A percentile compares a stretch with the other conserved stretches of the same genome.
phyloP scores from a whole-genome alignment of 495 filamentous ascomycete genomes.

The Oidiodendron maius region DNA sequence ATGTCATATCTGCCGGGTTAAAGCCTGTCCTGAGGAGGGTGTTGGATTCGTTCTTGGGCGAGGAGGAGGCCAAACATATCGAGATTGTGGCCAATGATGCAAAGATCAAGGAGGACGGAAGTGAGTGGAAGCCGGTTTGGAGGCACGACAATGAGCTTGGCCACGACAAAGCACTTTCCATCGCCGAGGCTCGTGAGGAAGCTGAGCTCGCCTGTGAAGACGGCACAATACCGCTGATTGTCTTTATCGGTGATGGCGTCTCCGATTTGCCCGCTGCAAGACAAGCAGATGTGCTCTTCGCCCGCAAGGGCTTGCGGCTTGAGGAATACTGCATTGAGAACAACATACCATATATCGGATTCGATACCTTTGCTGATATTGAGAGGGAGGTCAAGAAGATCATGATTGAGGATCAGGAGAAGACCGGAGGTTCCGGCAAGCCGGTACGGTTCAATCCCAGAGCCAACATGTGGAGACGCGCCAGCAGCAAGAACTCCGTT shows the following conservation, averaged over 20 bases:
- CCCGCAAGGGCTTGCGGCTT: conserved; percentile 58
- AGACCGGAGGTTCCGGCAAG: conserved; percentile 58
- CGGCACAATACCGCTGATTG: conserved; percentile 60
- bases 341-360: conserved; percentile 55
- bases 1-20: conserved; percentile 67
- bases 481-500: conserved; percentile 47
- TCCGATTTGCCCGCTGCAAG: conserved; percentile 68
- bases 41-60: conserved; percentile 59
- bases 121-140: conserved; percentile 65
- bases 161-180: conserved; percentile 64
- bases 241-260: conserved; percentile 77
- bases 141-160: conserved; percentile 60
- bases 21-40: conserved; percentile 60
- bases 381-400: conserved; percentile 57
- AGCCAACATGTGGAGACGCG: conserved; percentile 65
- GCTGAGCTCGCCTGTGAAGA: conserved; percentile 49
- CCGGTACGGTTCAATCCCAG: conserved; percentile 63
- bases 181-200: conserved; percentile 51
- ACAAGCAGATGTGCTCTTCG: conserved; percentile 73
- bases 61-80: conserved; percentile 46
- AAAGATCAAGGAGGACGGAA: conserved; percentile 50
- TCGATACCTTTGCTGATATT: conserved; percentile 65
- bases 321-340: conserved; percentile 68
- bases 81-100: conserved; percentile 71
- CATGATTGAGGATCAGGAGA: conserved; percentile 52